Base-by-base conservation (phyloP, 306 rosid species). In the Gastrolobium bilobum region DNA sequence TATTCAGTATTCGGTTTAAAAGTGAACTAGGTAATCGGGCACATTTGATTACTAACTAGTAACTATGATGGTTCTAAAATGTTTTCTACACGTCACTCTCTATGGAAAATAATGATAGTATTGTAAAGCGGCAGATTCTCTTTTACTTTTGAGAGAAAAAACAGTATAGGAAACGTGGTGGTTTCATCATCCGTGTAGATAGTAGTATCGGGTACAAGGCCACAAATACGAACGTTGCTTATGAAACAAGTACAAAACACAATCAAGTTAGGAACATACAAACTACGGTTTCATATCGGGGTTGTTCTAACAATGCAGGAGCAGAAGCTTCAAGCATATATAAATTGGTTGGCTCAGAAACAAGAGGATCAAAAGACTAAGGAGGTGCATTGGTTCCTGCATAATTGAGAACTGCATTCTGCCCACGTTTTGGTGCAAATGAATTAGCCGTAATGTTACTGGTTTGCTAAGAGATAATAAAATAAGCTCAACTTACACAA, bases 1-100 rank as follows among this genome's bases (percentile, higher is more conserved):
- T 14, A 59, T 5, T 8, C 47, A 59, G 6, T n/a, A 72, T 56
- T 65, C 58, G 13, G 47, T 73, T 58, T 48, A 58, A 72, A 58
- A 31, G 58, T 73, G 43, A 73, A 44, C 4, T 7, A 9, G 0
- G 20, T 15, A 48, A 76, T 63, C 52, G 63, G 4, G 10, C 47
- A 9, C 13, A 15, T 61, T 59, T 4, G n/a, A 26, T 35, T 15
- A 10, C 44, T 53, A 2, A 30, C 1, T 52, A 7, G 26, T 7
- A 29, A 33, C 33, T 48, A 75, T n/a, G 33, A 71, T 71, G 46
- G 14, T 8, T 56, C 10, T 30, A 57, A 57, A 57, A 52, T 63
- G 73, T 39, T 50, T 4, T 26, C 20, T 11, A 30, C 63, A 51
- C 70, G 62, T 11, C 15, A 64, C 39, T 48, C n/a, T 47, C 14